Base-by-base conservation (phyloP, 2,329 filamentous ascomycete species). In the Alternaria sp. region DNA sequence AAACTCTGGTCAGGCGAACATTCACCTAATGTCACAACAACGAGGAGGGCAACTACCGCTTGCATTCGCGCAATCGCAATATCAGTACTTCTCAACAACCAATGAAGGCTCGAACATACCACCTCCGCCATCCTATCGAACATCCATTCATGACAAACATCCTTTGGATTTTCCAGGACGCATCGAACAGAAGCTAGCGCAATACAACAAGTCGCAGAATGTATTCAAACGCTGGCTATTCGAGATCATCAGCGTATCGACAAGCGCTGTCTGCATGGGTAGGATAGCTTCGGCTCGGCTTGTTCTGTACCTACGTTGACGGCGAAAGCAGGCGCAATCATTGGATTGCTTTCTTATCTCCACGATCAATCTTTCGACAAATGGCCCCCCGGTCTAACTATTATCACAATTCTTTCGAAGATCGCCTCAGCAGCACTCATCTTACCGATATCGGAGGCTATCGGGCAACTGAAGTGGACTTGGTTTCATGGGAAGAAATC, bases 381-480 rank as follows among this genome's bases (percentile, higher is more conserved):
- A 14, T 79, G 77, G 74, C 71, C 75, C 0, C 59, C 76, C 26
- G 69, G 57, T 7, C 54, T 71, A 1, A 70, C 64, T 0, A 59
- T 64, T 16, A 66, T 71, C 34, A 65, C 71, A 1, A 41, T 73
- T 0, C 57, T 76, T 0, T 69, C 71, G 0, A 74, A 67, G 20
- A 39, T 77, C 0, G 72, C 69, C 0, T 72, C 70, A 1, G 73
- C 64, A 18, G 66, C 73, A 2, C 59, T 75, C 0, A 59, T 75
- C 26, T 12, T 76, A 5, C 75, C 72, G 0, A 65, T 65, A 12
- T 68, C 70, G 0, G 72, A 77, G 46, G 72, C 72, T 1, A 57
- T 77, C 1, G 74, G 74, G 0, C 74, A 78, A 36, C 48, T 75
- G 9, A 77, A 77, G 38, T 77, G 75, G 74, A 65, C 51, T 3